A percentile compares a stretch with the other conserved stretches of the same genome.
phyloP scores from a whole-genome alignment of 2,329 filamentous ascomycete species.

The Penicillium sp. region DNA sequence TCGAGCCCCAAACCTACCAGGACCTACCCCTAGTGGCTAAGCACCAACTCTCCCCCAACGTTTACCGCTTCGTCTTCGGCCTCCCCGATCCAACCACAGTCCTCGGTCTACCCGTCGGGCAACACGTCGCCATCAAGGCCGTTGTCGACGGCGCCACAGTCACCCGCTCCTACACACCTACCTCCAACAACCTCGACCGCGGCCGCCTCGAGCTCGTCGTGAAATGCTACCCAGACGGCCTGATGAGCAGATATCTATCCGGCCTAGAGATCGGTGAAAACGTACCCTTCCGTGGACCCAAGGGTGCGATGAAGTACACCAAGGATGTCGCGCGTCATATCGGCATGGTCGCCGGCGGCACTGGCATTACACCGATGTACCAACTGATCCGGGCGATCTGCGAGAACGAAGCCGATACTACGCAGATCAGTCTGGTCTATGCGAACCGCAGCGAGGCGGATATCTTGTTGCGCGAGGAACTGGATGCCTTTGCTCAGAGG shows the following conservation, averaged over 20 bases:
- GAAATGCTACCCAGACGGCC: slow-evolving; percentile 22
- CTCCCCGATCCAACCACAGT: slow-evolving; percentile 54
- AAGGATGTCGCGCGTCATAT: slow-evolving; percentile 41
- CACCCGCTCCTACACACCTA: slow-evolving; percentile 60
- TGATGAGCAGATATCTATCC: slow-evolving; percentile 24
- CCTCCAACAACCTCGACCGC: slow-evolving; percentile 44
- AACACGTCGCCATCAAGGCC: slow-evolving; percentile 62
- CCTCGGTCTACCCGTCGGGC: slow-evolving; percentile 63
- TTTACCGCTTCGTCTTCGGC: slow-evolving; percentile 56
- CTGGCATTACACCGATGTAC: slow-evolving; percentile 59
- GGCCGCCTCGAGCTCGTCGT: slow-evolving; percentile 43
- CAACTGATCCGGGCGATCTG: slow-evolving; percentile 68
- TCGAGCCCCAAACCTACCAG: slow-evolving; percentile 58
- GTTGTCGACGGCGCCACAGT: slow-evolving; percentile 55
- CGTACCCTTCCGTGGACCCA: slow-evolving; percentile 44
- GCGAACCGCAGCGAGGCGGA: slow-evolving; percentile 57
- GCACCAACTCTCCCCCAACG: slow-evolving; percentile 33
- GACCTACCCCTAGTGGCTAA: slow-evolving; percentile 52
- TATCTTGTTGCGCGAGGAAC: slow-evolving; percentile 53
- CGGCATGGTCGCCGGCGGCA: slow-evolving; percentile 48
- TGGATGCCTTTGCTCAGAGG: slow-evolving; percentile 59
- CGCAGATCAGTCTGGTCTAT: slow-evolving; percentile 59
- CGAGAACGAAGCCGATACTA: slow-evolving; percentile 62
- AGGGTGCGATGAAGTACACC: slow-evolving; percentile 43
- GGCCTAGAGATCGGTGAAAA: slow-evolving; percentile 36